These are phyloP conservation scores for Pseudocercospora macadamiae DNA, from an alignment of 2,329 filamentous ascomycete species.

Conservation along the genomic window DNA sequence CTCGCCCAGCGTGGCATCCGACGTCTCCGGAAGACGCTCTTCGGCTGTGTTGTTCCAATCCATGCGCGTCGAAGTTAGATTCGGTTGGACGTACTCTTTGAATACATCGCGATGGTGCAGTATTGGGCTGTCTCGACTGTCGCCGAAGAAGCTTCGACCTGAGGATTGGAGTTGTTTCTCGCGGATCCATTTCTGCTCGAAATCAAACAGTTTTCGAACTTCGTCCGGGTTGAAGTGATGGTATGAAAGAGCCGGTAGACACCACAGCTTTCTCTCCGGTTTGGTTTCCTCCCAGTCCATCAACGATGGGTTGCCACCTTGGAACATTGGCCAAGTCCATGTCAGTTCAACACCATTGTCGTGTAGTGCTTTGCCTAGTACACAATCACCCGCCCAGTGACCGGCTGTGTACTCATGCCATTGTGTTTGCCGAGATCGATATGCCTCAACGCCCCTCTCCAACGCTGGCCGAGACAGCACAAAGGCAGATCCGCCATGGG, in stretches of 20 bases:
- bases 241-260: constrained; percentile 44
- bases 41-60: constrained; percentile 36
- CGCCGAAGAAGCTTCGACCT: constrained; percentile 11
- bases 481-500: constrained; percentile 48
- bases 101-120: constrained; percentile 38
- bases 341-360: constrained; percentile 48
- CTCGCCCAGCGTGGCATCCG: constrained; percentile 21
- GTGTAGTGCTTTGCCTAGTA: constrained; percentile 53
- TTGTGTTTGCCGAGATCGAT: constrained; percentile 42
- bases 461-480: constrained; percentile 47
- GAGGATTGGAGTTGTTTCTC: neutral
- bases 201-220: constrained; percentile 33
- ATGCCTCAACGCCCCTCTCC: constrained; percentile 39
- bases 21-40: constrained; percentile 22
- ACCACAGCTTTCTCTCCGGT: constrained; percentile 43
- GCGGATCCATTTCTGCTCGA: constrained; percentile 35
- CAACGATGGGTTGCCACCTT: constrained; percentile 44
- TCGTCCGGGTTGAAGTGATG: constrained; percentile 36
- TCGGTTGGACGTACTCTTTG: constrained; percentile 31
- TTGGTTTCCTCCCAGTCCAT: constrained; percentile 42
- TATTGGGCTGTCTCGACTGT: constrained; percentile 19
- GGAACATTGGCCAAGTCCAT: constrained; percentile 47
- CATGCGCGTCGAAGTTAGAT: constrained; percentile 21
- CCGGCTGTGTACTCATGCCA: constrained; percentile 48
- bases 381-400: constrained; percentile 59